phyloP scores from a whole-genome alignment of 106 monocot genomes.

The Chionographis japonica region DNA sequence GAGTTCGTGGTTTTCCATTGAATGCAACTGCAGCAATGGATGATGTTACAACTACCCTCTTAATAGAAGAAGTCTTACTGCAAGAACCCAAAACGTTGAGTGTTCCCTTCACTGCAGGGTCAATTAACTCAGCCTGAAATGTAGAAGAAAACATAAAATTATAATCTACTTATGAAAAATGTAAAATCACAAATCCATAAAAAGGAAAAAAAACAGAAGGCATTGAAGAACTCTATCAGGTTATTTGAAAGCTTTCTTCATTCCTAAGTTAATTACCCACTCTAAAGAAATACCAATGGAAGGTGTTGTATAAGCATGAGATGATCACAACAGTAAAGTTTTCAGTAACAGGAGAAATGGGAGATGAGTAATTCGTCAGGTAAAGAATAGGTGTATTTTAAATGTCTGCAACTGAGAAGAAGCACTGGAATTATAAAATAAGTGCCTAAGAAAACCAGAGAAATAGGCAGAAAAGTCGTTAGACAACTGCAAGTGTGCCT shows the following conservation, averaged over 20 bases:
- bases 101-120: conserved; percentile 69
- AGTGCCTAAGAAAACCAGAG: too few relatives aligned
- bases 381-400: too few relatives aligned
- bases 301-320: background rate
- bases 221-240: background rate
- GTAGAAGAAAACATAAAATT: background rate
- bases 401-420: too few relatives aligned
- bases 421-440: too few relatives aligned
- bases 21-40: conserved; percentile 56
- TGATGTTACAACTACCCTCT: conserved; percentile 64
- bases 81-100: conserved; percentile 65
- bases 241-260: background rate
- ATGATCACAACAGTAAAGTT: background rate
- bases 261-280: background rate
- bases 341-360: too few relatives aligned
- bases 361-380: too few relatives aligned
- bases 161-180: too few relatives aligned
- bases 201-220: background rate
- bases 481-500: too few relatives aligned
- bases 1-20: conserved; percentile 42
- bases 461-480: too few relatives aligned
- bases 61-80: conserved; percentile 44
- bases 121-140: conserved; percentile 61
- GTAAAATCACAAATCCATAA: background rate
- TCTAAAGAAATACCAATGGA: background rate